Conservation (phyloP, 768 basidiomycete species). For the Tricholoma saponaceum region DNA sequence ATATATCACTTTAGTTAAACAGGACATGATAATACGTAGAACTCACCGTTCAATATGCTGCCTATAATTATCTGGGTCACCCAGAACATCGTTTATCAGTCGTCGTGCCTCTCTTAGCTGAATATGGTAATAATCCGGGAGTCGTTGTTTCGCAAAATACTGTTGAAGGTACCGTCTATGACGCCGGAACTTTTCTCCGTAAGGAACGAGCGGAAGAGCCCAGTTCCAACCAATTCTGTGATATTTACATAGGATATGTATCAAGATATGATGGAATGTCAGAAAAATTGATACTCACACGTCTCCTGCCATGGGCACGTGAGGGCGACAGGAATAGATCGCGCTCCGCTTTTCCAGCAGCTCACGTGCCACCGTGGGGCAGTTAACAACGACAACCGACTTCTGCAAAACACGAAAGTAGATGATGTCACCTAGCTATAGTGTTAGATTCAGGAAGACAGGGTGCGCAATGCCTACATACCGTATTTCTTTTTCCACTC, state of each 20-base stretch:
- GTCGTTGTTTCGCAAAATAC: not conserved
- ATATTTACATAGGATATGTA: not conserved
- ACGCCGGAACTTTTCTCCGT: not conserved
- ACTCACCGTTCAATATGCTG: conserved; percentile 2
- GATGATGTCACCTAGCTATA: not conserved
- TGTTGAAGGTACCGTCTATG: conserved; percentile 2
- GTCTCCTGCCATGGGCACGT: conserved; percentile 4
- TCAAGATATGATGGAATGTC: not conserved
- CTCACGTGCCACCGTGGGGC: not conserved
- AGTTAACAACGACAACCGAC: conserved; percentile 3
- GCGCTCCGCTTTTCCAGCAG: conserved; percentile 3
- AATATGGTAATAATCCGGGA: not conserved
- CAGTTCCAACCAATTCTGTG: conserved; percentile 3
- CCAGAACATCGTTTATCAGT: not conserved
- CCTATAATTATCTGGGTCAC: conserved; percentile 1
- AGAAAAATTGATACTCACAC: not conserved
- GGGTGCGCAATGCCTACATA: not conserved
- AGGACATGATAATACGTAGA: not conserved
- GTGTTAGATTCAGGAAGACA: not conserved
- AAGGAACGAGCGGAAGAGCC: not conserved
- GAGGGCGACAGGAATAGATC: conserved; percentile 4
- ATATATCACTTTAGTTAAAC: not conserved
- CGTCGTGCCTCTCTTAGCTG: not conserved
- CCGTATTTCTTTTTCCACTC: conserved; percentile 36
- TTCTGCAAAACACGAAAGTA: conserved; percentile 1